These are phyloP conservation scores for Trametes maxima DNA, from an alignment of 768 basidiomycete species.

Conservation along the genomic window DNA sequence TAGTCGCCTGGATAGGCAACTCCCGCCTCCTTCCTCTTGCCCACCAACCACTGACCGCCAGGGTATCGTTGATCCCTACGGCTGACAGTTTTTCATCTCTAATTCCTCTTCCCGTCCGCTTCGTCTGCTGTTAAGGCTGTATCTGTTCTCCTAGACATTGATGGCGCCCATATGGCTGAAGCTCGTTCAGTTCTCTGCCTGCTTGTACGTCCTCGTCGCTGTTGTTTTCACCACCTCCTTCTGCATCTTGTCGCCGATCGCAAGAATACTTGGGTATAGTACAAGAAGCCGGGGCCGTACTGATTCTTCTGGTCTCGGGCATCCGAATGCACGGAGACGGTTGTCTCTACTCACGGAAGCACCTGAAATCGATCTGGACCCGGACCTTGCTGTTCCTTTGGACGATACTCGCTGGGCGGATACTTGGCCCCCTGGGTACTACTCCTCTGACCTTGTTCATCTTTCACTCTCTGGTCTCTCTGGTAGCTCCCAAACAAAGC, in stretches of 20 bases:
- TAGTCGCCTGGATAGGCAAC: neutral
- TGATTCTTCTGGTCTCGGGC: neutral
- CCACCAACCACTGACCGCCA: neutral
- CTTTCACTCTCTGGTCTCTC: neutral
- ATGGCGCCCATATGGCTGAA: neutral
- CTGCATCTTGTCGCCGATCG: slow-evolving; percentile 23
- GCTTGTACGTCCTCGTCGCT: slow-evolving; percentile 32
- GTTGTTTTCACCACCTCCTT: slow-evolving; percentile 37
- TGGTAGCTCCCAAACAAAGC: neutral
- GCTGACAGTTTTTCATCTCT: too few species aligned
- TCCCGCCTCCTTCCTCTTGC: slow-evolving; percentile 3
- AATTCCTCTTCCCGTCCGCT: neutral
- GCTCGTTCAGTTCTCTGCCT: slow-evolving; percentile 13
- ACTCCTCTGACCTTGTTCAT: slow-evolving; percentile 4
- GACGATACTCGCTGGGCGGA: slow-evolving; percentile 15
- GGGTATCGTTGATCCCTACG: too few species aligned
- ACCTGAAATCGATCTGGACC: slow-evolving; percentile 10
- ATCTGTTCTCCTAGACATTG: neutral
- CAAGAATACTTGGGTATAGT: neutral
- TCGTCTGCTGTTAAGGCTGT: neutral
- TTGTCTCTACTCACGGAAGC: slow-evolving; percentile 1
- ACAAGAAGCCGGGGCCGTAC: too few species aligned
- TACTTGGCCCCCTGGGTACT: slow-evolving; percentile 13
- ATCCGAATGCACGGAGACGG: neutral
- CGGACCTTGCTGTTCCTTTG: slow-evolving; percentile 8